These are phyloP conservation scores for Noccaea bulbosa DNA, from an alignment of 345 rosid genomes.

Conservation along the genomic window DNA sequence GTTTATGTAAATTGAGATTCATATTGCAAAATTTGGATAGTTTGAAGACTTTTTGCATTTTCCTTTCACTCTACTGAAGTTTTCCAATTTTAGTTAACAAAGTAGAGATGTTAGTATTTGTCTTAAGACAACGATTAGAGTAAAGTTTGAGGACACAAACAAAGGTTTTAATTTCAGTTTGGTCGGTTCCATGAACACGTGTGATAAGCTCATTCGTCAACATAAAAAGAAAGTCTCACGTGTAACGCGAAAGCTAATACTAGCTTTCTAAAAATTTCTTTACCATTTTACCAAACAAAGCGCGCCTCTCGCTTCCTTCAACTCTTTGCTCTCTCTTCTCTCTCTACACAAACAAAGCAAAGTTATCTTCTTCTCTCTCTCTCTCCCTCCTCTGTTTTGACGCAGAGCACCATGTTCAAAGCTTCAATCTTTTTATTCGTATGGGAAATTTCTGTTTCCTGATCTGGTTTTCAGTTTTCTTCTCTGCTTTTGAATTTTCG, in stretches of 20 bases:
- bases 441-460: not conserved
- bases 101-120: not conserved
- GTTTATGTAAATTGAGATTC: not conserved
- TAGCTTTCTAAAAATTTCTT: slow-evolving; percentile 36
- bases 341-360: slow-evolving; percentile 7
- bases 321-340: slow-evolving; percentile 18
- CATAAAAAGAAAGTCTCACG: slow-evolving; percentile 44
- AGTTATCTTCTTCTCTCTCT: slow-evolving; percentile 27
- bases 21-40: not conserved
- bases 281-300: slow-evolving; percentile 40
- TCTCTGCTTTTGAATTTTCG: not conserved
- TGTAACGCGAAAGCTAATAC: slow-evolving; percentile 34
- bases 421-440: slow-evolving; percentile 13
- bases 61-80: slow-evolving; percentile 7
- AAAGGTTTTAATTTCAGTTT: not conserved
- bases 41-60: not conserved
- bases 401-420: slow-evolving; percentile 23
- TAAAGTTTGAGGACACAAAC: not conserved
- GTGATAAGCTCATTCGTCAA: not conserved
- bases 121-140: slow-evolving; percentile 2
- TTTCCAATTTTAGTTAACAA: slow-evolving; percentile 9
- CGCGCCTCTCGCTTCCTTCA: slow-evolving; percentile 41
- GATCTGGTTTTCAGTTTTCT: not conserved
- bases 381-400: slow-evolving; percentile 13
- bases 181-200: slow-evolving; percentile 9